Evolutionary conservation across 2,329 filamentous ascomycete genomes (phyloP).

Genomic region (Aspergillus phoenicis): DNA sequence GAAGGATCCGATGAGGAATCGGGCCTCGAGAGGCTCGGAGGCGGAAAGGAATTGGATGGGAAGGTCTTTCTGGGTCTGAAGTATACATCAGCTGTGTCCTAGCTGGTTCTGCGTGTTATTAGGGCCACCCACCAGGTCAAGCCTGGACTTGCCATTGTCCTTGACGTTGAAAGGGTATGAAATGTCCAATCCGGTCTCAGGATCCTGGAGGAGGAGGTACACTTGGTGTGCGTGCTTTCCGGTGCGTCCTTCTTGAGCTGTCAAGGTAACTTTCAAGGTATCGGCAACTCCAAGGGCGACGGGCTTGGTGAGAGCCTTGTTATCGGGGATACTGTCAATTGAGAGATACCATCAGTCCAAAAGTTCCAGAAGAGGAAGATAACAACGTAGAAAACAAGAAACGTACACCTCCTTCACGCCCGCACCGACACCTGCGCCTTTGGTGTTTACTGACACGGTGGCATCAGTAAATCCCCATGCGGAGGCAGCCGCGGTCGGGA

Average conservation of each 20-base stretch:
- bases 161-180: conserved; percentile 84
- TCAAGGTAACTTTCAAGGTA: conserved; percentile 79
- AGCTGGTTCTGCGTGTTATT: not conserved
- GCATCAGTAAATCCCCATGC: conserved; percentile 67
- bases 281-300: conserved; percentile 69
- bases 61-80: conserved; percentile 83
- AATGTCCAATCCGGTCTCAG: conserved; percentile 75
- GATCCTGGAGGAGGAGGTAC: conserved; percentile 80
- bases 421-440: conserved; percentile 59
- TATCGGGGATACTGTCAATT: conserved; percentile 58
- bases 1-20: conserved; percentile 82
- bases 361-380: not conserved
- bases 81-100: conserved; percentile 21
- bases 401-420: conserved; percentile 60
- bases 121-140: conserved; percentile 73
- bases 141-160: conserved; percentile 80
- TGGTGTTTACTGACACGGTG: conserved; percentile 61
- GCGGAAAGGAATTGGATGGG: conserved; percentile 77
- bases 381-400: not conserved
- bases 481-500: conserved; percentile 50
- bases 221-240: conserved; percentile 89
- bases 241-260: conserved; percentile 75
- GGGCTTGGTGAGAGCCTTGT: conserved; percentile 63
- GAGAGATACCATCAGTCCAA: not conserved
- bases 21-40: conserved; percentile 71